Percentiles rank a stretch among this genome's conserved stretches.
These are phyloP conservation scores for Takakia lepidozioides DNA, from an alignment of 225 moss, liverwort and hornwort species.

Conservation along the genomic window DNA sequence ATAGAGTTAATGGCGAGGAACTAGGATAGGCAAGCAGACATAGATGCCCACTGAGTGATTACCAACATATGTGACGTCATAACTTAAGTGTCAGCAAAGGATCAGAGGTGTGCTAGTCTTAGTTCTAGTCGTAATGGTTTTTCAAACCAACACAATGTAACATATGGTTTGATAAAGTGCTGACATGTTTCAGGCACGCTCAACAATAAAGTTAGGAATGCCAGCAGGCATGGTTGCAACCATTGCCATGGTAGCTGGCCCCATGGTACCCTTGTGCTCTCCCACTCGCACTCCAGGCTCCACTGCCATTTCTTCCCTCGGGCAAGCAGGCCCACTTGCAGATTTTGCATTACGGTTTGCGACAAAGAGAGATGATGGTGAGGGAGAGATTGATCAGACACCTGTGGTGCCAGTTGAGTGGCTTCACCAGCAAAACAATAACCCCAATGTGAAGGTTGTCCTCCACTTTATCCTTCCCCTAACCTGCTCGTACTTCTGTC, in stretches of 20 bases:
- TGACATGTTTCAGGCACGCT: too few species aligned
- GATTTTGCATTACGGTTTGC: conserved; percentile 8
- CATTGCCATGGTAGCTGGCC: conserved; percentile 7
- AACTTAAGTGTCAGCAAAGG: too few species aligned
- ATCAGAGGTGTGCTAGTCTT: too few species aligned
- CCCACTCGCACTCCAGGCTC: conserved; percentile 24
- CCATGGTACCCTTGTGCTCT: conserved; percentile 19
- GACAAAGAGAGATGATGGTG: conserved; percentile 3
- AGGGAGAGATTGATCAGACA: conserved; percentile 7
- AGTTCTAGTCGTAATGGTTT: too few species aligned
- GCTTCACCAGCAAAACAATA: conserved; percentile 30
- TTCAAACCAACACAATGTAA: too few species aligned
- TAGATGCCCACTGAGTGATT: too few species aligned
- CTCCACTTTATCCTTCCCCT: not conserved
- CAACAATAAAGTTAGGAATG: conserved; percentile 1
- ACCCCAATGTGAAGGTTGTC: conserved; percentile 30
- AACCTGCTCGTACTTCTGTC: not conserved
- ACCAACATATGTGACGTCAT: too few species aligned
- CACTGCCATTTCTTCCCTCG: conserved; percentile 17
- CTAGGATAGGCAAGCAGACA: too few species aligned
- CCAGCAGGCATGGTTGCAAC: conserved; percentile 13
- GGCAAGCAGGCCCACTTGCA: conserved; percentile 22
- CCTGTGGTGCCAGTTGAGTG: conserved; percentile 38
- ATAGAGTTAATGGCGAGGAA: too few species aligned
- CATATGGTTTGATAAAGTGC: too few species aligned